These are phyloP conservation scores for Erysimum cheiri DNA, from an alignment of 441 rosid species.

Conservation along the genomic window DNA sequence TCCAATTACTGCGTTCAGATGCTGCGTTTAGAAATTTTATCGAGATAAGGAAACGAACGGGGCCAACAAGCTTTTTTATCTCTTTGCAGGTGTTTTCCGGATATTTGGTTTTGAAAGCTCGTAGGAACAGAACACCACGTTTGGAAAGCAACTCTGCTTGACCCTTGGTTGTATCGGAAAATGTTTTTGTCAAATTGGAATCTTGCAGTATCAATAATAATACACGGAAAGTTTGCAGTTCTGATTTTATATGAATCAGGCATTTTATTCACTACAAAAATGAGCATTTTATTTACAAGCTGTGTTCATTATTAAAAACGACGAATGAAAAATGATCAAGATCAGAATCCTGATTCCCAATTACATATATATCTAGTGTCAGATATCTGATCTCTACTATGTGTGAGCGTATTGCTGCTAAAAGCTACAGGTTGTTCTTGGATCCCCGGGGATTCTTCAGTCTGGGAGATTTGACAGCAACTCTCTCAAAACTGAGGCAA, in stretches of 20 bases:
- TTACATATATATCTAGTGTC: slow-evolving; percentile 8
- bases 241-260: slow-evolving; percentile 3
- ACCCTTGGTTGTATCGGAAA: slow-evolving; percentile 9
- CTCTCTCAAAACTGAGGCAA: slow-evolving; percentile 14
- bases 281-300: slow-evolving; percentile 21
- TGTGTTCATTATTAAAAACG: slow-evolving; percentile 29
- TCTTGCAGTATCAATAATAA: slow-evolving; percentile 3
- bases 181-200: background rate
- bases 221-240: slow-evolving; percentile 15
- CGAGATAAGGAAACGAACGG: too few species aligned
- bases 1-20: too few species aligned
- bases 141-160: slow-evolving; percentile 9
- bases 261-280: slow-evolving; percentile 33
- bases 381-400: background rate
- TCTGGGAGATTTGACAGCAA: slow-evolving; percentile 34
- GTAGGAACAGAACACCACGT: slow-evolving; percentile 36
- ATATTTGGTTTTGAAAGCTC: slow-evolving; percentile 80
- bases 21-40: too few species aligned
- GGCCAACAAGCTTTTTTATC: slow-evolving; percentile 14
- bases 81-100: slow-evolving; percentile 72
- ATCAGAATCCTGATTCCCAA: slow-evolving; percentile 23
- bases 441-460: slow-evolving; percentile 7
- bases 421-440: slow-evolving; percentile 36
- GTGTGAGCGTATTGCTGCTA: slow-evolving; percentile 15
- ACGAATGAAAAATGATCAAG: slow-evolving; percentile 13